Evolutionary conservation across 176 grass and related monocot species (phyloP).

Genomic region (Coix lacrymajobi): DNA sequence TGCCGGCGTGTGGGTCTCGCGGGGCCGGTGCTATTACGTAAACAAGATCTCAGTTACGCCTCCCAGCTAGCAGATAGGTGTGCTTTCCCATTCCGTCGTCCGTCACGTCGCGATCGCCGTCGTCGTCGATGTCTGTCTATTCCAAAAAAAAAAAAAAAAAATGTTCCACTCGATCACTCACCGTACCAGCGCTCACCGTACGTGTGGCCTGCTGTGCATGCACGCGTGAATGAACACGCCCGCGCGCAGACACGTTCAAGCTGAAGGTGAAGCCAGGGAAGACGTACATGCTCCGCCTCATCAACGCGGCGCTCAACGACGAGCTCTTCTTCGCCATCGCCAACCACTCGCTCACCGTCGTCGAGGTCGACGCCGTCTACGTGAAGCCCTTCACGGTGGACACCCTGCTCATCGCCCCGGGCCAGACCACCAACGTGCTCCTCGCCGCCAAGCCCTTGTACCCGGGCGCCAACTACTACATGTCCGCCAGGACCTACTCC

Average conservation of each 20-base stretch:
- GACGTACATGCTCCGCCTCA: constrained; percentile 61
- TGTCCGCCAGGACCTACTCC: constrained; percentile 34
- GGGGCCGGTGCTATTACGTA: neutral
- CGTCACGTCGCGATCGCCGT: neutral
- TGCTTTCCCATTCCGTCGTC: neutral
- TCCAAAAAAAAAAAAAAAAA: no score
- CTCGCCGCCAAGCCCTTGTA: constrained; percentile 42
- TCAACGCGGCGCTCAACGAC: constrained; percentile 68
- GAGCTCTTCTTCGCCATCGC: constrained; percentile 79
- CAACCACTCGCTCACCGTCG: constrained; percentile 56
- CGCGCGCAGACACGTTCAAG: constrained; percentile 50
- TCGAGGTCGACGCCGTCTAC: constrained; percentile 70
- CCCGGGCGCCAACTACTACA: constrained; percentile 41
- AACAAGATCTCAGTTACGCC: constrained; percentile 1
- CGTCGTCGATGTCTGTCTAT: neutral
- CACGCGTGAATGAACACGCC: neutral
- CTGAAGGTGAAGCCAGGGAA: constrained; percentile 54
- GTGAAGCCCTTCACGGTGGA: constrained; percentile 53
- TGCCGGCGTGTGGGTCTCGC: neutral
- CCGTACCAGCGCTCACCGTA: no score
- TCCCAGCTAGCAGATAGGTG: neutral
- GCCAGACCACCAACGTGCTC: constrained; percentile 71
- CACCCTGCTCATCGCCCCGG: constrained; percentile 47
- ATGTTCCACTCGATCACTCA: neutral
- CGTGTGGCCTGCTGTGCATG: neutral